Base-by-base conservation (phyloP, 2,329 filamentous ascomycete species). In the Westerdykella sp. region DNA sequence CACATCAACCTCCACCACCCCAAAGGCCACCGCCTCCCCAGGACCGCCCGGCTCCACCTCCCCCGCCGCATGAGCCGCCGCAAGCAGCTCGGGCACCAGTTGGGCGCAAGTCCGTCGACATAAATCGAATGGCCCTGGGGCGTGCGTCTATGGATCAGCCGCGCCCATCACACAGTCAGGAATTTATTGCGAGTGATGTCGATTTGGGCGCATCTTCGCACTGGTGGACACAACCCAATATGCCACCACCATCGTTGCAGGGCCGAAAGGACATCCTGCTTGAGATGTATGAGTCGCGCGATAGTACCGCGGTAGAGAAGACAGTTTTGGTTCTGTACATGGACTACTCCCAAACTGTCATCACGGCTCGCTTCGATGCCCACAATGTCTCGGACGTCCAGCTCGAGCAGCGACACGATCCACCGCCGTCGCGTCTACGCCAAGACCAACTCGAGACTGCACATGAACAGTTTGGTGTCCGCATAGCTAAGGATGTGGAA, bases 281-380 rank as follows among this genome's bases (percentile, higher is more conserved):
- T 40, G 89, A 97, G 66, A 77, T 83, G 16, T 87, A 95, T 51
- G 87, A 96, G 61, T 81, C 83, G 1, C 79, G 83, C 12, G 83
- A 84, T 22, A 82, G 85, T 21, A 84, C 83, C 62, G 81, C 81
- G 1, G 73, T 95, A 15, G 86, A 84, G 6, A 90, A 90, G 52
- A 82, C 90, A 46, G 76, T 96, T 34, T 93, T 85, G 55, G 74
- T 97, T n/a, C 71, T 98, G 7, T 98, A 87, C 71, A 83, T 89
- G 58, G 93, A 98, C 69, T 98, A 98, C 67, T 96, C 90, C 14
- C 93, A 97, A 64, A 97, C 91, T 0, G 76, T 94, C 50, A 79
- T 98, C 57, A 88, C 84, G 0, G 85, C 83, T 14, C 82, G 77
- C 40, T 97, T 85, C 64, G 86, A 95, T 63, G 73, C 83, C 1